A percentile compares a stretch with the other conserved stretches of the same genome.
phyloP scores from a whole-genome alignment of 352 stramenopile genomes.

The Discostella stelligera region DNA sequence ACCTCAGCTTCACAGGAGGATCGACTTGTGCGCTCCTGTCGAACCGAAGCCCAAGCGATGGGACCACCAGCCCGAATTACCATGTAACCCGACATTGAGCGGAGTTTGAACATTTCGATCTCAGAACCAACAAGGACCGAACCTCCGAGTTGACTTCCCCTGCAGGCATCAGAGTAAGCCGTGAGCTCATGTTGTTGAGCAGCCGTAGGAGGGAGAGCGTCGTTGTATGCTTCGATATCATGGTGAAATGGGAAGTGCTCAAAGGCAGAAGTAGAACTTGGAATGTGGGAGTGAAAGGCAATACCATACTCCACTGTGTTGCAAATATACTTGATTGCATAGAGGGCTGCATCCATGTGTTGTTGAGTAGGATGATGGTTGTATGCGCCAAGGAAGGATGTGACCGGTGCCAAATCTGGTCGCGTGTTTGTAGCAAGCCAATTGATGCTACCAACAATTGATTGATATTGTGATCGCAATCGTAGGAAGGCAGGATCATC shows the following conservation, averaged over 20 bases:
- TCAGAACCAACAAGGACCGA: too few relatives aligned
- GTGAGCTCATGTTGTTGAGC: background rate
- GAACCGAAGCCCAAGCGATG: background rate
- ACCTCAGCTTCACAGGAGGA: too few relatives aligned
- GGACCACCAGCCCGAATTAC: constrained; percentile 12
- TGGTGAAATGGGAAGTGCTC: too few relatives aligned
- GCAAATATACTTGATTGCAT: constrained; percentile 3
- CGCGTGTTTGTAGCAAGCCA: too few relatives aligned
- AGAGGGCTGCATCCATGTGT: constrained; percentile 1
- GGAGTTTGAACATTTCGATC: too few relatives aligned
- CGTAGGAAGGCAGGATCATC: too few relatives aligned
- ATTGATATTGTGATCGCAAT: too few relatives aligned
- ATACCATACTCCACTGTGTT: constrained; percentile 14
- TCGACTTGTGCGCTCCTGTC: too few relatives aligned
- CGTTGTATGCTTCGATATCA: constrained; percentile 1
- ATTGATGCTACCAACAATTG: too few relatives aligned
- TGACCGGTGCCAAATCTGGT: too few relatives aligned
- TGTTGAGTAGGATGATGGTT: constrained; percentile 4
- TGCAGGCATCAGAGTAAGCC: background rate
- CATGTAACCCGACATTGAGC: constrained; percentile 13
- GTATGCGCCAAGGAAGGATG: constrained; percentile 9
- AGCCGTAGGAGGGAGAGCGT: constrained; percentile 1
- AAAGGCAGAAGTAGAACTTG: background rate
- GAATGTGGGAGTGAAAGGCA: background rate
- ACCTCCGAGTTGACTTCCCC: too few relatives aligned